Base-by-base conservation (phyloP, 306 rosid genomes). In the Dryas octopetala region DNA sequence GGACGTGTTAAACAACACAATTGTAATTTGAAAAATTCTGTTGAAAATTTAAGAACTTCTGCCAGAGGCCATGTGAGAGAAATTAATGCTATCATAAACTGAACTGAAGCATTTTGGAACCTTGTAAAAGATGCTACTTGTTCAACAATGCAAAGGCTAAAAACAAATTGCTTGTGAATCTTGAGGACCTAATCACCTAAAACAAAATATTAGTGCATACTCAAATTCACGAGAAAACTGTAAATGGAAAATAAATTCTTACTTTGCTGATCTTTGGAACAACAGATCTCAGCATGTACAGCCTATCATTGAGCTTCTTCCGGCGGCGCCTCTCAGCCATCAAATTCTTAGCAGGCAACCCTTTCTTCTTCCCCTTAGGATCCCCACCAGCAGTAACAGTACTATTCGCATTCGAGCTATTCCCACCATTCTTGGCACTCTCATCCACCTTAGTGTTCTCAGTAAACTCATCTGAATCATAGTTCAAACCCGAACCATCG, bases 251-350 rank as follows among this genome's bases (percentile, higher is more conserved):
- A 26, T 11, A 74, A 40, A 55, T n/a, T n/a, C 61, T 77, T 85
- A 96, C 99, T 95, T 96, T 96, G 88, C 99, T 96, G 71, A 96
- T 96, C 77, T 96, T 96, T 2, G 99, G 99, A 62, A 96, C 99
- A 63, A 96, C 97, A 49, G 99, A 96, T 85, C 99, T 86, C 62
- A 96, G 96, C 97, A 96, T 90, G 79, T 96, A 96, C 76, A 96
- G 86, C 81, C 99, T 84, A 78, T 96, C 99, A 79, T 96, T 96
- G 48, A 96, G 96, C 76, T 92, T 96, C 96, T 96, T 92, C 83
- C 99, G 76, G 6, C 99, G 92, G 53, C 99, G 90, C 80, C 99
- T 87, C 89, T 96, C 99, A 0, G 99, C 99, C 99, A 95, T 95
- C 68, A 95, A 90, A 84, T 95, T 95, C 71, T 95, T 95, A 0